Base-by-base conservation (phyloP, 2,329 filamentous ascomycete genomes). In the Byssothecium circinans region DNA sequence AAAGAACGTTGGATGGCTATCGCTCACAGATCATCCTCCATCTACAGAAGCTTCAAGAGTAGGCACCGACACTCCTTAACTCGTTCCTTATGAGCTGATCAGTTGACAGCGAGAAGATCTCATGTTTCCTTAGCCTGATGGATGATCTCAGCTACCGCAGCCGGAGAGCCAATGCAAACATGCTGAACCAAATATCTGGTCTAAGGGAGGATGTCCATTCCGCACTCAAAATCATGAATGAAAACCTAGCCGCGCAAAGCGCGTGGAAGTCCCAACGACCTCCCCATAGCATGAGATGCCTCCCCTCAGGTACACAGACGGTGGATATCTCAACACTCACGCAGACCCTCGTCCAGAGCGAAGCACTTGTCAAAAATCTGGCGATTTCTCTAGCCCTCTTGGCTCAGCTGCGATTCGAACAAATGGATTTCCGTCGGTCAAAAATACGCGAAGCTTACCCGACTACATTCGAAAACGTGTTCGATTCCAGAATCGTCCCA, bases 1-100 rank as follows among this genome's bases (percentile, higher is more conserved):
- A 51, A 17, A 49, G 37, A 12, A 20, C 41, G 15, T 20, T 54
- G 17, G 29, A 48, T 18, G n/a, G 23, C 8, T 53, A 48, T 41
- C 47, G 44, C 2, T 34, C 14, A 2, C 47, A 53, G 36, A 15
- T 53, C 14, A 36, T 45, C 3, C 4, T 53, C 1, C 17, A 53
- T 4, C 20, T 53, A 4, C 27, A 30, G 8, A 23, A 38, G 10
- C 11, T 50, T n/a, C 40, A 41, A 33, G 41, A 22, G 41, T 50
- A 44, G 2, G 18, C 7, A 19, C 23, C 14, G 37, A 6, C 19
- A 15, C 8, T 7, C 11, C 4, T 25, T 25, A 5, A 25, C 5
- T 10, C 37, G 15, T 40, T 27, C 18, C 7, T n/a, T 33, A 10
- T 14, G 5, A 4, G 19, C 15, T 20, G 4, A 27, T 4, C 20